Evolutionary conservation across 345 rosid species (phyloP).

Genomic region (Nephelium lappaceum): DNA sequence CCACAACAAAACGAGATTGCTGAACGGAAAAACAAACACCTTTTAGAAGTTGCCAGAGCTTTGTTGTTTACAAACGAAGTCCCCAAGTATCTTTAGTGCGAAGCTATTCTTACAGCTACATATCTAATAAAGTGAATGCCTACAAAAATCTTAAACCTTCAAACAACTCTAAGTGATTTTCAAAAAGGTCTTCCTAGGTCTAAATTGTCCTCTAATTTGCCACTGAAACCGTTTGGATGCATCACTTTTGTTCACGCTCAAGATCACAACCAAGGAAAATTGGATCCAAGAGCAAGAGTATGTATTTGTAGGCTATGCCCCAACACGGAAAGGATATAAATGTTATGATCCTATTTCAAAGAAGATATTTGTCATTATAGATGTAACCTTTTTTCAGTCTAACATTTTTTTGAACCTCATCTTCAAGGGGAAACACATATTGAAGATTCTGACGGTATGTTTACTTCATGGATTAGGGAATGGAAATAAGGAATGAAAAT

Average conservation of each 20-base stretch:
- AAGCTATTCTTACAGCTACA: not conserved
- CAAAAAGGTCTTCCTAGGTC: not conserved
- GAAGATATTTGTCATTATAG: not conserved
- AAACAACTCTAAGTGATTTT: not conserved
- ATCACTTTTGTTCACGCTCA: not conserved
- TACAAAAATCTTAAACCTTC: not conserved
- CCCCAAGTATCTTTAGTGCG: not conserved
- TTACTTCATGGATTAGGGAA: no score
- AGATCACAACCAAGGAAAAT: not conserved
- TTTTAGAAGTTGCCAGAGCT: not conserved
- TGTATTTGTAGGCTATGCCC: conserved; percentile 7
- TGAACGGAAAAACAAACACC: not conserved
- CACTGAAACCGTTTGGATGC: not conserved
- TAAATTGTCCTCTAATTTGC: not conserved
- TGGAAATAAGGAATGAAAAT: no score
- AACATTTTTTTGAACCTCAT: not conserved
- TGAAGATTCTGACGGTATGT: not conserved
- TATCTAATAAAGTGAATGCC: not conserved
- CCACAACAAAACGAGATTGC: not conserved
- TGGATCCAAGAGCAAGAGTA: not conserved
- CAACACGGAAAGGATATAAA: not conserved
- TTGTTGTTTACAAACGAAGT: not conserved
- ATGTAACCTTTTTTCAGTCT: not conserved
- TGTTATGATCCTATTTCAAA: not conserved
- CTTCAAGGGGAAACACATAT: not conserved